Evolutionary conservation across 768 basidiomycete species (phyloP), one percentile per base, ranked within the genome.

Genomic region (Termitomyces eurrhizus): DNA sequence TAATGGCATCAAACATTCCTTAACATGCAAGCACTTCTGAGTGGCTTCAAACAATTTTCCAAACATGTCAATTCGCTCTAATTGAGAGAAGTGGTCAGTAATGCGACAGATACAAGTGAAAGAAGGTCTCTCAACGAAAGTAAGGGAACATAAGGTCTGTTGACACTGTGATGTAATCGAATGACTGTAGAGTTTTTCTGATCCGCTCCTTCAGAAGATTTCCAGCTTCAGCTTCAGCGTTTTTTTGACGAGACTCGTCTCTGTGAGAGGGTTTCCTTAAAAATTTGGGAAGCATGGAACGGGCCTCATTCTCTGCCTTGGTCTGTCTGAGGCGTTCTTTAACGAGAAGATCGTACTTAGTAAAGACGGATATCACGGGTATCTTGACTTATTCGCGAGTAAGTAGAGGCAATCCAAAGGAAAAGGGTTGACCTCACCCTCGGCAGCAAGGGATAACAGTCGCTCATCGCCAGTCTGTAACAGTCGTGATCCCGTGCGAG

Each of bases 301-400:
- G 33, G 5, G 53, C 32, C 41, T 42, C 29, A 26, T 50, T 53
- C 29, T 35, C 52, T 6, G 4, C 29, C 3, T 49, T 32, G 16
- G 16, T 32, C 35, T 32, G 59, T 39, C 44, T 57, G 8, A 41
- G 55, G 32, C 18, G 37, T 54, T 60, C 60, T 14, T 14, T 60
- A 21, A 66, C 50, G 12, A 73, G 67, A 16, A 61, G 52, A 59
- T 74, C 73, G 51, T 70, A 73, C 58, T 74, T 72, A 18, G 73
- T 74, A 61, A 74, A 73, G 12, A 74, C 68, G 33, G 65, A 67
- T 45, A 74, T 67, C 54, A 73, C 53, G 13, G 73, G 72, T 46
- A 72, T 42, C 6, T 60, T 41, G 21, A 60, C 67, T 70, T 73
- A 67, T 49, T 49, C 16, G 18, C 16, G 24, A 32, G 29, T 49